Evolutionary conservation across 2,329 filamentous ascomycete genomes (phyloP), one percentile per base, ranked within the genome.

Genomic region (Alternaria sp.): DNA sequence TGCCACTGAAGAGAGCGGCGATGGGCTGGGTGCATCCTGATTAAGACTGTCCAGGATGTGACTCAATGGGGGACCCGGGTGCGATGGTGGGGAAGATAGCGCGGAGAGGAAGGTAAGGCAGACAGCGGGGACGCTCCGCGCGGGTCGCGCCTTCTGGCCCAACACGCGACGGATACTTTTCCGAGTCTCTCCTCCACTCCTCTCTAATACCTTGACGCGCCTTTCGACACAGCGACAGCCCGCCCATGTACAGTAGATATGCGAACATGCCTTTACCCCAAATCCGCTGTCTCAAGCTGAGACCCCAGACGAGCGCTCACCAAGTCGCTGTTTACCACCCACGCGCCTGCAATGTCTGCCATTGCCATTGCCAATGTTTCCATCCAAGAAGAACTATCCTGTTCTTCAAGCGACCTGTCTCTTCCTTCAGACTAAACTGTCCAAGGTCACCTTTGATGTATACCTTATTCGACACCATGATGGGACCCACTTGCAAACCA

Each of bases 11-110:
- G 9, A 13, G 10, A 11, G 9, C 21, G 46, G 5, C 13, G 11
- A 12, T 17, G 46, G 5, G 19, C 12, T 25, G 9, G 25, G 54
- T 47, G 49, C 69, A 70, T 70, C 43, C 43, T 66, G 54, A 17
- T 30, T 17, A 11, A 28, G 15, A 46, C 57, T 45, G 28, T 13
- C 11, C 10, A 36, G 59, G 32, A 45, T 58, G 56, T 45, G 32
- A 51, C 21, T 44, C 52, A 23, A 21, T 32, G 28, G 30, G 23
- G 19, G 23, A 52, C 15, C 13, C 32, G 23, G 23, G 28, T 26
- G 26, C 36, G 4, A 15, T 56, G 26, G 45, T 40, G 28, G 46
- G 23, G 51, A 51, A 12, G 21, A 40, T 26, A 19, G 26, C 49
- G 59, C 17, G 53, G 19, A 25, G 53, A 49, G 30, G 58, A 43